Conservation (phyloP, 2,329 filamentous ascomycete genomes). For the Diaporthe sp. region DNA sequence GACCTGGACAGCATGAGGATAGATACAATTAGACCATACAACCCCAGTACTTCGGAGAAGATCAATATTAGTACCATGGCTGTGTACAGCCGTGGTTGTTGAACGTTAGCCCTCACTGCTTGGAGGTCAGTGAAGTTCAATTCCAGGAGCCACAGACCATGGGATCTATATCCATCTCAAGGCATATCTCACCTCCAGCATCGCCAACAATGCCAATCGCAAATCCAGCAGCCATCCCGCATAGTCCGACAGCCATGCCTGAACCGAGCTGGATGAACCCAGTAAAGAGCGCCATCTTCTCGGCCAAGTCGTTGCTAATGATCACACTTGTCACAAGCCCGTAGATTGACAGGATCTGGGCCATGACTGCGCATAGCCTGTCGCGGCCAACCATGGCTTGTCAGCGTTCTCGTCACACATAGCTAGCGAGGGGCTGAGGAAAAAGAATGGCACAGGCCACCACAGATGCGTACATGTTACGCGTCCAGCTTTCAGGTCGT, state of each 20-base stretch:
- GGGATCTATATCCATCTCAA: accelerated
- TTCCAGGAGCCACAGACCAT: accelerated
- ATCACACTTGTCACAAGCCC: conserved; percentile 89
- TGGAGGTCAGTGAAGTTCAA: not conserved
- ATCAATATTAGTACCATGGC: conserved; percentile 99
- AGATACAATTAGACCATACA: conserved; percentile 98
- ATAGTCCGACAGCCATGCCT: conserved; percentile 84
- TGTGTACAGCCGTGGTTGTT: conserved; percentile 89
- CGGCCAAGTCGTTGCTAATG: conserved; percentile 83
- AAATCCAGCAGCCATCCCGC: conserved; percentile 87
- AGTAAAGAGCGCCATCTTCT: conserved; percentile 79
- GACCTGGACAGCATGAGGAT: conserved; percentile 79
- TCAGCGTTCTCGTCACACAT: not conserved
- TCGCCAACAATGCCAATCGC: conserved; percentile 91
- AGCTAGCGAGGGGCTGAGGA: not conserved
- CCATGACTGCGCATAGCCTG: conserved; percentile 81
- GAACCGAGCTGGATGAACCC: conserved; percentile 89
- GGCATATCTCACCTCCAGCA: conserved; percentile 64
- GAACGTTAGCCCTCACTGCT: conserved; percentile 83
- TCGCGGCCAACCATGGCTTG: not conserved
- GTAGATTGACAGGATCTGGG: conserved; percentile 99
- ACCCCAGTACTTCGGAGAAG: conserved; percentile 98
- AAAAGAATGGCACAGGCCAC: not conserved
- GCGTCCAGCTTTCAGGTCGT: conserved; percentile 75
- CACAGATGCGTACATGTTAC: conserved; percentile 3